Conservation (phyloP, 345 rosid genomes). For the Ceriops tagal region DNA sequence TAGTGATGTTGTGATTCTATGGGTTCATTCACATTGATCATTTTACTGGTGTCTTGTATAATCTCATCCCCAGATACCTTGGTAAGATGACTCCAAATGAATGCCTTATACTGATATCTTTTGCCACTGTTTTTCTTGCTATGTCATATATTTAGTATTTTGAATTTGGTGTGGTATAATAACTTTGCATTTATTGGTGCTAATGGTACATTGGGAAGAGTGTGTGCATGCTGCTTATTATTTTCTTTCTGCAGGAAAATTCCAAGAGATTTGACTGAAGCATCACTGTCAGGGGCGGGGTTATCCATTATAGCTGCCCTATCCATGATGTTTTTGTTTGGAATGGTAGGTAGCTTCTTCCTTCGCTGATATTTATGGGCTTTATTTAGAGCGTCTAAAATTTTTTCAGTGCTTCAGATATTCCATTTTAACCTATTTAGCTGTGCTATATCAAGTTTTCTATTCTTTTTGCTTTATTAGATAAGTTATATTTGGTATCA, state of each 20-base stretch:
- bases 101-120: too few relatives aligned
- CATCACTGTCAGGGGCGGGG: constrained; percentile 95
- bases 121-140: neutral
- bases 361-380: neutral
- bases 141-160: neutral
- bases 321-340: constrained; percentile 85
- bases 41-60: too few relatives aligned
- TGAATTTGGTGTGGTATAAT: neutral
- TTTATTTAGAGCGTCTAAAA: neutral
- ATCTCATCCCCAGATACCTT: neutral
- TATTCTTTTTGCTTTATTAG: neutral
- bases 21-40: too few relatives aligned
- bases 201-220: neutral
- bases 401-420: neutral
- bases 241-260: constrained; percentile 67
- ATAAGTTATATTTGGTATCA: neutral
- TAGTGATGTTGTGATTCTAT: too few relatives aligned
- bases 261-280: constrained; percentile 98
- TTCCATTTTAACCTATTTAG: neutral
- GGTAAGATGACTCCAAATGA: too few relatives aligned
- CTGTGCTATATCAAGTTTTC: neutral
- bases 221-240: neutral
- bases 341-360: constrained; percentile 63
- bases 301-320: constrained; percentile 86
- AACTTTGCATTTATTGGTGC: neutral